Evolutionary conservation across 176 grass and related monocot genomes (phyloP).

Genomic region (Raddia distichophylla): DNA sequence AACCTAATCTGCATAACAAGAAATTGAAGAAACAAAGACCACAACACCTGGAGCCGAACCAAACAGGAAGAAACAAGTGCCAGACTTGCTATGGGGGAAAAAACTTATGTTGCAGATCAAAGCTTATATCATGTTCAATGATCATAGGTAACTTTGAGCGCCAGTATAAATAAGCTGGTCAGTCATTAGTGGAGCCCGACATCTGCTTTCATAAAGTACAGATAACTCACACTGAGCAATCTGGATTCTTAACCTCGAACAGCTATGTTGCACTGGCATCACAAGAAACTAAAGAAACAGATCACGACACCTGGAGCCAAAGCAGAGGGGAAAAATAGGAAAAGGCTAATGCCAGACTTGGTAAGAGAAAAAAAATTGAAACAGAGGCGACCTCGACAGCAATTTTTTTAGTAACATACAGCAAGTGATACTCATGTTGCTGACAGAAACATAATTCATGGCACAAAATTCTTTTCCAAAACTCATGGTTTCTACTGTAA

Average conservation of each 20-base stretch:
- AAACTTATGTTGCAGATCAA: background rate
- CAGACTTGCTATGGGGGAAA: too few species aligned
- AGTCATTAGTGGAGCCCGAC: background rate
- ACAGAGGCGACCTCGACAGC: background rate
- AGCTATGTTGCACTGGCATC: too few species aligned
- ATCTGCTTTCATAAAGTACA: background rate
- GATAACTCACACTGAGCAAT: background rate
- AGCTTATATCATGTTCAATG: background rate
- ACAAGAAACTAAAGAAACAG: background rate
- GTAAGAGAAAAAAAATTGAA: background rate
- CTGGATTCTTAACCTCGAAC: background rate
- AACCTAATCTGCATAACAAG: too few species aligned
- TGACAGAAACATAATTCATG: slow-evolving; percentile 18
- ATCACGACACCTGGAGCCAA: background rate
- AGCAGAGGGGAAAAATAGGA: background rate
- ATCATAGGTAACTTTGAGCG: background rate
- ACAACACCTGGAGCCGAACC: too few species aligned
- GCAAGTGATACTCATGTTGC: background rate
- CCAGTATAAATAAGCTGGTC: background rate
- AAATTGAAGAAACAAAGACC: too few species aligned
- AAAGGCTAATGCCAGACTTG: background rate
- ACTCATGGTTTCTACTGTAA: slow-evolving; percentile 27
- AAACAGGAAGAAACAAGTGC: background rate
- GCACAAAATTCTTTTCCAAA: slow-evolving; percentile 40
- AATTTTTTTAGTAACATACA: background rate